Conservation (phyloP, 2,329 filamentous ascomycete genomes). For the Lachnellula hyalina region DNA sequence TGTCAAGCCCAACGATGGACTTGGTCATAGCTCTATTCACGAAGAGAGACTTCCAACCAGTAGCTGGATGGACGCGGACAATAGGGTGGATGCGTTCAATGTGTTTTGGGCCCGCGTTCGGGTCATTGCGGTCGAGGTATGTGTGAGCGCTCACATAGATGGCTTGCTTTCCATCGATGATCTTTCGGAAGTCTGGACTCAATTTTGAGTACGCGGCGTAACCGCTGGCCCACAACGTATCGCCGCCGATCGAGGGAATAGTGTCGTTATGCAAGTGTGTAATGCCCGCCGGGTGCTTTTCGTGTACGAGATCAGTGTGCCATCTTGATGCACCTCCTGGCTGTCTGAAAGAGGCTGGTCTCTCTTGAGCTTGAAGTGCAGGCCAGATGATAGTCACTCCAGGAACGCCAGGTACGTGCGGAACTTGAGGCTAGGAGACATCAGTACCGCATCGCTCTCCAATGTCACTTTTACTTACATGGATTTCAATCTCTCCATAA, state of each 20-base stretch:
- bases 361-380: constrained; percentile 58
- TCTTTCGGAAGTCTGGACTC: constrained; percentile 61
- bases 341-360: constrained; percentile 55
- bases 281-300: constrained; percentile 64
- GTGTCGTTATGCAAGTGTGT: constrained; percentile 68
- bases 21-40: constrained; percentile 67
- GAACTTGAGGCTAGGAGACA: constrained; percentile 56
- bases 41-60: constrained; percentile 69
- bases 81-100: constrained; percentile 65
- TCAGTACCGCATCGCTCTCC: constrained; percentile 3
- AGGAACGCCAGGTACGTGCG: constrained; percentile 61
- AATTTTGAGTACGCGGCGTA: constrained; percentile 71
- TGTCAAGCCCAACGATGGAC: constrained; percentile 63
- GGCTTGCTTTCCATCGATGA: constrained; percentile 62
- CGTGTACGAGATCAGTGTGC: constrained; percentile 68
- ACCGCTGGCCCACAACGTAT: constrained; percentile 68
- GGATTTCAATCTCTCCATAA: constrained; percentile 62
- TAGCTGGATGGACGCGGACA: constrained; percentile 66
- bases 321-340: constrained; percentile 63
- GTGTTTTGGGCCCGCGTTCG: constrained; percentile 55
- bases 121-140: constrained; percentile 60
- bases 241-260: constrained; percentile 52
- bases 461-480: constrained; percentile 42
- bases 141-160: constrained; percentile 62
- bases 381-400: constrained; percentile 68